A percentile compares a stretch with the other conserved stretches of the same genome.
phyloP scores from a whole-genome alignment of 495 filamentous ascomycete species.

The Corynascus novoguineensis region DNA sequence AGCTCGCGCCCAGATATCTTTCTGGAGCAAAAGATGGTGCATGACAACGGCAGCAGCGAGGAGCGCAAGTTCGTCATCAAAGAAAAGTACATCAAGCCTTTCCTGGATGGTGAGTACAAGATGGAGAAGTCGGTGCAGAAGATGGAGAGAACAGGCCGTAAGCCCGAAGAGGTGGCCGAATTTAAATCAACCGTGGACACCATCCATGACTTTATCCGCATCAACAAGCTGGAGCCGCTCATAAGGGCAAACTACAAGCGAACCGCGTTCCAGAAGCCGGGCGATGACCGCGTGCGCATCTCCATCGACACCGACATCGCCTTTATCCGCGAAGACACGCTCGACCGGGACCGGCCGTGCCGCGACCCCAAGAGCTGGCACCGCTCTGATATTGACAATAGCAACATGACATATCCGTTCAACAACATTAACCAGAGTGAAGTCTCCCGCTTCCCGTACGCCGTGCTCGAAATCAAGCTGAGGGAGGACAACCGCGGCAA shows the following conservation, averaged over 20 bases:
- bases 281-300: conserved; percentile 83
- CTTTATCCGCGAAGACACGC: conserved; percentile 84
- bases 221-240: conserved; percentile 73
- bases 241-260: conserved; percentile 89
- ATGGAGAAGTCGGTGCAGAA: conserved; percentile 88
- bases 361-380: conserved; percentile 88
- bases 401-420: conserved; percentile 81
- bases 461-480: conserved; percentile 87
- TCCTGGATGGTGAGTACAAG: conserved; percentile 79
- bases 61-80: conserved; percentile 81
- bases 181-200: conserved; percentile 68
- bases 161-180: conserved; percentile 56
- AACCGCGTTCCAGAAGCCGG: conserved; percentile 93
- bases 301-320: conserved; percentile 90
- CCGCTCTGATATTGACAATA: conserved; percentile 78
- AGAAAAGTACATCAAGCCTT: conserved; percentile 86
- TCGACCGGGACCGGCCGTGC: conserved; percentile 80
- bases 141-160: conserved; percentile 62
- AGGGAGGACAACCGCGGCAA: conserved; percentile 59
- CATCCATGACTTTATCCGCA: conserved; percentile 73
- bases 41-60: conserved; percentile 64
- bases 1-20: conserved; percentile 68
- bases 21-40: conserved; percentile 82
- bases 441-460: conserved; percentile 85
- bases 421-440: conserved; percentile 78